Evolutionary conservation across 2,329 filamentous ascomycete genomes (phyloP), one percentile per base, ranked within the genome.

Genomic region (Pyrenophora seminiperda): DNA sequence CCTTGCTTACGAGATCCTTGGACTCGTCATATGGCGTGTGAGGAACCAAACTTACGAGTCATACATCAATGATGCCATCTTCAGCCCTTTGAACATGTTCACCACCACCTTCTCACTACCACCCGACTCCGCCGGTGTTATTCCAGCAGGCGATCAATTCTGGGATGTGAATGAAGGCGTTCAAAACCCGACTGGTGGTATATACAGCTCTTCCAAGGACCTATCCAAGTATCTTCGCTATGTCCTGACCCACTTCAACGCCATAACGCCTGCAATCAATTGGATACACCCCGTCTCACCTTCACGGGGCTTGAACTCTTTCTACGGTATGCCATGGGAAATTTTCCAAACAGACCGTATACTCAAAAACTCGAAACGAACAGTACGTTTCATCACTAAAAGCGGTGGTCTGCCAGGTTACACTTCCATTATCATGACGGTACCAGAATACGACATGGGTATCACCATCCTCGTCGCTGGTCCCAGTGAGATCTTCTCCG

Each of bases 321-420:
- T 75, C 48, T 79, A 78, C 47, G 77, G 77, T 3, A 75, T 76
- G 65, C 77, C 77, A 0, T 80, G 76, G 73, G 77, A 80, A 56
- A 79, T 77, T 0, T 75, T 74, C 33, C 73, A 75, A 0, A 76
- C 72, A 2, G 69, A 75, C 31, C 64, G 65, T 4, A 68, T 77
- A 13, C 61, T 79, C 1, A 41, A 56, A 6, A 50, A 68, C 13
- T 75, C 67, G 9, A 61, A 54, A 4, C 64, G 75, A 10, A 67
- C 73, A 0, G 68, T 79, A 2, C 76, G 74, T 2, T 75, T 79
- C 53, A 64, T 75, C 29, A 78, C 77, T 2, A 80, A 80, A 58
- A 58, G 63, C 2, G 77, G 77, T 5, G 72, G 73, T 0, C 53
- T 77, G 1, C 75, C 75, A 1, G 74, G 73, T 2, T 80, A 79